A percentile compares a stretch with the other conserved stretches of the same genome.
phyloP scores from a whole-genome alignment of 768 basidiomycete genomes.

The Pleurotus cornucopiae region DNA sequence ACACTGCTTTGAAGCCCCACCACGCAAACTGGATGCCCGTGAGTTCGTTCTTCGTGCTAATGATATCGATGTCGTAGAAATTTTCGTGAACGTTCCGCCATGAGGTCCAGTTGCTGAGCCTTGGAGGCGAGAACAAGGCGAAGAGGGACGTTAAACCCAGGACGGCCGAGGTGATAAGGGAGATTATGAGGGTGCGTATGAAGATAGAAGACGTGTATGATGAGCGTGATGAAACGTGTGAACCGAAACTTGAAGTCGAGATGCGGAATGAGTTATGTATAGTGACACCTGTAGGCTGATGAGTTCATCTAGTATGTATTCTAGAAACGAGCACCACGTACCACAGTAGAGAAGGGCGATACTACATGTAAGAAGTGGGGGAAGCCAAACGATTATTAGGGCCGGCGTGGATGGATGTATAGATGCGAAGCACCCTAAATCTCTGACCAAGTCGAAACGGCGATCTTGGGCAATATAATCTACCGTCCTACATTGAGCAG shows the following conservation, averaged over 20 bases:
- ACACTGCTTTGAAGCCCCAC: constrained; percentile 37
- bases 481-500: constrained; percentile 17
- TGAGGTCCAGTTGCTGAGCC: constrained; percentile 32
- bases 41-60: constrained; percentile 20
- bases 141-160: constrained; percentile 26
- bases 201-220: constrained; percentile 45
- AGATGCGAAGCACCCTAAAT: constrained; percentile 51
- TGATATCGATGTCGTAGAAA: constrained; percentile 31
- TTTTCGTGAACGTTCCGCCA: constrained; percentile 45
- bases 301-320: background rate
- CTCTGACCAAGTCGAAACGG: constrained; percentile 57
- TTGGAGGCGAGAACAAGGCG: constrained; percentile 24
- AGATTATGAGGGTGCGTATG: constrained; percentile 50
- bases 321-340: constrained; percentile 18
- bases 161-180: constrained; percentile 30
- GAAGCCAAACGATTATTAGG: constrained; percentile 40
- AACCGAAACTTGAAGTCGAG: constrained; percentile 20
- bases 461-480: constrained; percentile 57
- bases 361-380: constrained; percentile 38
- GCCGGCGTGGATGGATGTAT: constrained; percentile 39
- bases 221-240: constrained; percentile 35
- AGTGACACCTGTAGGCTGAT: constrained; percentile 23
- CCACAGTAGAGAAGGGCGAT: constrained; percentile 38
- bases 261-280: constrained; percentile 25
- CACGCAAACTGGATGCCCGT: constrained; percentile 26